Evolutionary conservation across 495 filamentous ascomycete genomes (phyloP).

Genomic region (Xylaria venustula): DNA sequence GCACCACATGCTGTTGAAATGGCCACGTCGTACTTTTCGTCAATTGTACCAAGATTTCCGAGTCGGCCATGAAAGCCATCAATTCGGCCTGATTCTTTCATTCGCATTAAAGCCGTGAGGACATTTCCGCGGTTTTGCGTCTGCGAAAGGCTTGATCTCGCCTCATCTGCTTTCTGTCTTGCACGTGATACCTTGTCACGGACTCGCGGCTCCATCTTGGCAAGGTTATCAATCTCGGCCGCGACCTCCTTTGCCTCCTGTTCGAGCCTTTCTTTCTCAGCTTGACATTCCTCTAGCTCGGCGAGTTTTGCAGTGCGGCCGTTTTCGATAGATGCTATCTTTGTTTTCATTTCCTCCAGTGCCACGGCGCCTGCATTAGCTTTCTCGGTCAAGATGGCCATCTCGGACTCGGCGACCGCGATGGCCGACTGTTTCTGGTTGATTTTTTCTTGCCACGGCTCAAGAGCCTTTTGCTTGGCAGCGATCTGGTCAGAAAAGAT

Average conservation of each 20-base stretch:
- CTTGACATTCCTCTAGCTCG: slow-evolving; percentile 74
- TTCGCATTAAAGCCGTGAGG: slow-evolving; percentile 82
- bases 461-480: slow-evolving; percentile 86
- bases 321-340: slow-evolving; percentile 71
- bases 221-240: slow-evolving; percentile 66
- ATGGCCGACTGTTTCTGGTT: slow-evolving; percentile 92
- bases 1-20: slow-evolving; percentile 93
- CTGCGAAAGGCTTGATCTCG: slow-evolving; percentile 79
- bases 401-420: slow-evolving; percentile 90
- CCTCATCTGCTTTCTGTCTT: slow-evolving; percentile 93
- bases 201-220: slow-evolving; percentile 73
- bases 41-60: slow-evolving; percentile 93
- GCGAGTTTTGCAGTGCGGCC: slow-evolving; percentile 64
- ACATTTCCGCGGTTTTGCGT: slow-evolving; percentile 93
- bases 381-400: slow-evolving; percentile 85
- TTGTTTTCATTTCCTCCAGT: slow-evolving; percentile 78
- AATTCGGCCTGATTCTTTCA: slow-evolving; percentile 94
- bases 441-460: slow-evolving; percentile 96
- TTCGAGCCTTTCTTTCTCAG: slow-evolving; percentile 67
- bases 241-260: slow-evolving; percentile 71
- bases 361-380: slow-evolving; percentile 81
- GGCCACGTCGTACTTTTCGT: slow-evolving; percentile 89
- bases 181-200: slow-evolving; percentile 80
- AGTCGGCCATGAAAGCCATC: slow-evolving; percentile 95
- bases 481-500: slow-evolving; percentile 90